Evolutionary conservation across 2,329 filamentous ascomycete genomes (phyloP), one percentile per base, ranked within the genome.

Genomic region (Claviceps maximensis): DNA sequence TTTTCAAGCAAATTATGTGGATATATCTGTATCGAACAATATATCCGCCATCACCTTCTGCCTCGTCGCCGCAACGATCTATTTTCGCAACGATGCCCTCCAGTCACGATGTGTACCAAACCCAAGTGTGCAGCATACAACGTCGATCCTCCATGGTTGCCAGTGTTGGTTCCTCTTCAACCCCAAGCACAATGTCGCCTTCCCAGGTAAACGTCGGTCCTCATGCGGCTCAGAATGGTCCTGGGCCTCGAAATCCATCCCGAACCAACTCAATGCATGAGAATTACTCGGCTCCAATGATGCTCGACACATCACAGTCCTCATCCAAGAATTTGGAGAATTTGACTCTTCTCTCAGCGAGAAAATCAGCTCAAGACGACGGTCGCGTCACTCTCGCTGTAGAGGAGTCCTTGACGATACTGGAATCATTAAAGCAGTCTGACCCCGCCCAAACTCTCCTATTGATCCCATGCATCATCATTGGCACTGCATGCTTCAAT

Each of bases 1-100:
- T 84, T 0, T 84, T 83, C 65, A 79, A 80, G 63, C 79, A 83
- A 61, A 81, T 82, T 75, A 74, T 83, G 68, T 83, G 79, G 76
- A 73, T 84, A 12, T 83, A 84, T 58, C 70, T 83, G 2, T 79
- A 76, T 63, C 72, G 79, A 36, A 82, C 80, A 6, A 77, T 83
- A 41, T 79, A 79, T 54, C 79, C 79, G 4, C 79, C 80, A 4
- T 65, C 61, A 9, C 51, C 80, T 2, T 65, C 61, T 10, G 50
- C 79, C 3, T 65, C 60, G 7, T 59, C 62, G 12, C 58, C 60
- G 17, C 62, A 65, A 19, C 65, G 65, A 21, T 63, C 64, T 19
- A 67, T 62, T 10, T 58, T 67, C 23, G 63, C 62, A 45, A 61
- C 61, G 9, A 53, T 62, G 17, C 62, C 64, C 33, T 53, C 58